phyloP scores from a whole-genome alignment of 2,329 filamentous ascomycete genomes.

The Colletotrichum theobromicola region DNA sequence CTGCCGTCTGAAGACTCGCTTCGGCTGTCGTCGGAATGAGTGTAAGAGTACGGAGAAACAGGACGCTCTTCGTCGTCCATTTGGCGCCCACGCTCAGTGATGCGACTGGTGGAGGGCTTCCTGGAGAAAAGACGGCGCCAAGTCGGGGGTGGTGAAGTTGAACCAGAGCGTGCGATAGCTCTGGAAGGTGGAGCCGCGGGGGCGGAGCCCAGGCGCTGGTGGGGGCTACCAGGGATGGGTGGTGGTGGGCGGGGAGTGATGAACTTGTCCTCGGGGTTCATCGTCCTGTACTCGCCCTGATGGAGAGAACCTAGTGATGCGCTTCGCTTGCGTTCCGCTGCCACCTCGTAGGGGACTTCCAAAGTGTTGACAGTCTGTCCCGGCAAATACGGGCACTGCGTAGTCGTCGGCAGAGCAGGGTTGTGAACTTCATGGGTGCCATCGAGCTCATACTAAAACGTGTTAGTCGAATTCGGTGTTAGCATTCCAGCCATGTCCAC shows the following conservation, averaged over 20 bases:
- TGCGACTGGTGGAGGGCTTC: slow-evolving; percentile 37
- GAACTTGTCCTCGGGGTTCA: slow-evolving; percentile 80
- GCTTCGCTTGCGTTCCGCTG: slow-evolving; percentile 62
- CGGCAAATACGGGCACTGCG: slow-evolving; percentile 82
- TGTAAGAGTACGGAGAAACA: slow-evolving; percentile 24
- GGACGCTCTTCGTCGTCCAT: slow-evolving; percentile 30
- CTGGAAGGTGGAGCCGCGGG: slow-evolving; percentile 30
- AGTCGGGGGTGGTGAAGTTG: slow-evolving; percentile 52
- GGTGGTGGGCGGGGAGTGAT: slow-evolving; percentile 63
- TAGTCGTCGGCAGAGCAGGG: slow-evolving; percentile 74
- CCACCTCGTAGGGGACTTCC: slow-evolving; percentile 75
- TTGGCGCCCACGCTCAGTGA: slow-evolving; percentile 37
- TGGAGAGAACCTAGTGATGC: slow-evolving; percentile 68
- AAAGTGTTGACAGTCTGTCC: slow-evolving; percentile 88
- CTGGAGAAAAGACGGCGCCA: slow-evolving; percentile 59
- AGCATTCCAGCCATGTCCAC: background rate
- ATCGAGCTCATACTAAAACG: slow-evolving; percentile 78
- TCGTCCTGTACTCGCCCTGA: slow-evolving; percentile 69
- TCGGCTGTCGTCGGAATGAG: slow-evolving; percentile 33
- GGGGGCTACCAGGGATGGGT: slow-evolving; percentile 45
- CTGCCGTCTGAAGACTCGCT: slow-evolving; percentile 45
- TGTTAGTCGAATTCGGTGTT: background rate
- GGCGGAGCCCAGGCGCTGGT: slow-evolving; percentile 36
- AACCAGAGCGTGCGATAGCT: slow-evolving; percentile 40
- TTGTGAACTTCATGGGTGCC: slow-evolving; percentile 80